Base-by-base conservation (phyloP, 2,329 filamentous ascomycete genomes). In the Diplodia scrobiculata region DNA sequence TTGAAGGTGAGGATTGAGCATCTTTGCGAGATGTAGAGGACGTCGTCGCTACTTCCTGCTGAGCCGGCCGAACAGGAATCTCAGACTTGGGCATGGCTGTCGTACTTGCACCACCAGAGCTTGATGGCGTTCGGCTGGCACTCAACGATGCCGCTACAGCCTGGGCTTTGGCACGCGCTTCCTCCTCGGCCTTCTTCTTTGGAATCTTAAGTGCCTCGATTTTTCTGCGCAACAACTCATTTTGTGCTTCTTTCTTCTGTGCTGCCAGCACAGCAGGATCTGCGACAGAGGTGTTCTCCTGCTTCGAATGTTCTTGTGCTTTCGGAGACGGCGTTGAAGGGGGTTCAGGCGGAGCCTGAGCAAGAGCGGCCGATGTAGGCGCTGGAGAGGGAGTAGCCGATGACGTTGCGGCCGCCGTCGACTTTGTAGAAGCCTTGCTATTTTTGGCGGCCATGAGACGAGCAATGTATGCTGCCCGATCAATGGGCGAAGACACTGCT, bases 391-490 rank as follows among this genome's bases (percentile, higher is more conserved):
- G 29, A 17, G n/a, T 66, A 17, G 52, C 25, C 17, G 52, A 14
- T 25, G 9, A n/a, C 14, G 27, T 11, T 11, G 54, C 32, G 7
- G 47, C 21, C 19, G 45, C 14, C 19, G 45, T 14, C 7, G 64
- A 5, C 62, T 68, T 72, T 29, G 68, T 47, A 65, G 70, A 41
- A 59, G 59, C 34, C 13, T 66, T 66, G 74, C 71, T 90, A 38
- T 84, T 84, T 74, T 91, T 92, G 1, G 86, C 87, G n/a, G 90
- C 90, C 65, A 92, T 82, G 65, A 92, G 83, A 58, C 89, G 86
- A 3, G 90, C 90, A 67, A 94, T 91, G 50, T 91, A 86, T 69
- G 92, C 90, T 70, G 91, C 91, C 25, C 91, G 84, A 72, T 90
- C 87, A 69, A 90, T 82, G 7, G 84, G 72, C 14, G 64, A 55